Conservation (phyloP, 2,329 filamentous ascomycete genomes). For the Verticillium alfalfae region DNA sequence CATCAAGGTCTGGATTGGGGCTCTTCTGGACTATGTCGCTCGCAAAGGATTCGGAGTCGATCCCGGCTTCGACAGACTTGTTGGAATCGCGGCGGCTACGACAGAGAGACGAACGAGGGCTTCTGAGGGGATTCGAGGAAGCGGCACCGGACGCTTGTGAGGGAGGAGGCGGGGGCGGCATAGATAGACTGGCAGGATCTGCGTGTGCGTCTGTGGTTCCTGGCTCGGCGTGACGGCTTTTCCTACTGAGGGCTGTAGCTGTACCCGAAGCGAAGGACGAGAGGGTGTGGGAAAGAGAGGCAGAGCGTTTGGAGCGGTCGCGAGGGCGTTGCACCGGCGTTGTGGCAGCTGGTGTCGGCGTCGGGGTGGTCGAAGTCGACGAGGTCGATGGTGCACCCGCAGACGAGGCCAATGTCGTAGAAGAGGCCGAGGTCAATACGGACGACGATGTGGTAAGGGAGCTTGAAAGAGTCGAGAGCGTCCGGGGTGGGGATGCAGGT, state of each 20-base stretch:
- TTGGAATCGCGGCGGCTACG: slow-evolving; percentile 37
- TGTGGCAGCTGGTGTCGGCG: background rate
- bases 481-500: background rate
- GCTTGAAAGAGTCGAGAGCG: background rate
- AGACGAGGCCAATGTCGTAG: background rate
- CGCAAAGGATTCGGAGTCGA: slow-evolving; percentile 32
- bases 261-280: slow-evolving; percentile 35
- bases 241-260: slow-evolving; percentile 37
- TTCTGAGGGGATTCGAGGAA: slow-evolving; percentile 31
- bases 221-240: slow-evolving; percentile 54
- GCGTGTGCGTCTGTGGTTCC: slow-evolving; percentile 51
- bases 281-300: slow-evolving; percentile 30
- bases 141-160: background rate
- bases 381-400: background rate
- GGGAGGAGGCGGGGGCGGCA: slow-evolving; percentile 48
- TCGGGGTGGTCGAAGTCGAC: background rate
- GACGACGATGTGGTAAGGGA: background rate
- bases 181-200: slow-evolving; percentile 57
- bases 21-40: slow-evolving; percentile 11
- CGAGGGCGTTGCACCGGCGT: background rate
- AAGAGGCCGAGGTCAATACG: background rate
- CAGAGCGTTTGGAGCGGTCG: slow-evolving; percentile 15
- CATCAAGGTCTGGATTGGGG: background rate
- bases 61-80: slow-evolving; percentile 30
- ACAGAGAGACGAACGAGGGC: slow-evolving; percentile 33